Evolutionary conservation across 495 filamentous ascomycete species (phyloP).

Genomic region (Lophiotrema nucula): DNA sequence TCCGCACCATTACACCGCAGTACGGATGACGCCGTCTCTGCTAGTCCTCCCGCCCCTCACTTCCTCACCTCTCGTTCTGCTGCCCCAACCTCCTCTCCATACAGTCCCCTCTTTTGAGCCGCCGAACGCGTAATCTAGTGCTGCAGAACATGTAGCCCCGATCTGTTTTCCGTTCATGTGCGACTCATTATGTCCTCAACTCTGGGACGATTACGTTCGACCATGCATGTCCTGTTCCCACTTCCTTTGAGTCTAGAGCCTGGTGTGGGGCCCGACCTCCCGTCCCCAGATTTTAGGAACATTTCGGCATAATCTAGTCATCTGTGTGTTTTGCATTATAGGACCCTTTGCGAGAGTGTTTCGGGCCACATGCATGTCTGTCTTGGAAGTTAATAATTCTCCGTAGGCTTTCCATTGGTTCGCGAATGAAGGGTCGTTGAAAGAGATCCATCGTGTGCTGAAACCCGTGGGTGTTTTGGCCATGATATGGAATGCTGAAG

Average conservation of each 20-base stretch:
- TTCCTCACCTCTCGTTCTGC: conserved; percentile 3
- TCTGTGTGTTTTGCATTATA: background rate
- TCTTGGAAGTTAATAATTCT: background rate
- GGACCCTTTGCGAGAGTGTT: background rate
- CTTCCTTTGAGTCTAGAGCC: no score
- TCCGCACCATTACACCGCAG: conserved; percentile 15
- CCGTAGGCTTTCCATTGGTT: conserved; percentile 48
- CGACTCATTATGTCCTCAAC: background rate
- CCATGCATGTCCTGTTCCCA: background rate
- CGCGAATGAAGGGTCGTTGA: conserved; percentile 54
- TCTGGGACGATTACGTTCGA: background rate
- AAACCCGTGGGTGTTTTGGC: conserved; percentile 52
- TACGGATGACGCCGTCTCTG: conserved; percentile 10
- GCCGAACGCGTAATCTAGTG: conserved; percentile 24
- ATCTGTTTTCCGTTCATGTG: conserved; percentile 2
- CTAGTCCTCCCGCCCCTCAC: conserved; percentile 18
- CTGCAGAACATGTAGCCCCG: background rate
- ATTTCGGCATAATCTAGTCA: background rate
- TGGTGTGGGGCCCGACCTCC: no score
- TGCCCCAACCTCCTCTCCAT: conserved; percentile 12
- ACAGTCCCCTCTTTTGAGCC: background rate
- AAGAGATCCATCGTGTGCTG: conserved; percentile 59
- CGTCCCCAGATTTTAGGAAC: no score
- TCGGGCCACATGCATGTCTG: background rate
- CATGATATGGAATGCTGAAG: conserved; percentile 67